Evolutionary conservation across 257 asterid genomes (phyloP).

Genomic region (Salvia splendens): DNA sequence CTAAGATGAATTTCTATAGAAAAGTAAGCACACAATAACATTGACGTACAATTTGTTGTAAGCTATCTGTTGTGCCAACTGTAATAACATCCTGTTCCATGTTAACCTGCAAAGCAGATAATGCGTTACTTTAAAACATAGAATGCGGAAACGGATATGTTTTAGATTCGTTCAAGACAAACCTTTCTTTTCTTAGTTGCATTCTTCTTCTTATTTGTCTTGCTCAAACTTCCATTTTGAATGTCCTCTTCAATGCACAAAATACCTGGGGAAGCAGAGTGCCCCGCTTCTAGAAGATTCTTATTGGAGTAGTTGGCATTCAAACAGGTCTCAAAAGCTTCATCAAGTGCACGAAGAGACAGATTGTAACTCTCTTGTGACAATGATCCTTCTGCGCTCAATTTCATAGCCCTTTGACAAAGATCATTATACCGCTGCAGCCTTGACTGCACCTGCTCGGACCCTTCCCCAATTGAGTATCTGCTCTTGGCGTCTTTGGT

Average conservation of each 20-base stretch:
- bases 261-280: constrained; percentile 70
- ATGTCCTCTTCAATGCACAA: constrained; percentile 78
- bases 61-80: constrained; percentile 66
- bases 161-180: constrained; percentile 26
- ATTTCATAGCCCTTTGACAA: constrained; percentile 69
- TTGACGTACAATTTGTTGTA: constrained; percentile 82
- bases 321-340: constrained; percentile 75
- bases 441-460: constrained; percentile 75
- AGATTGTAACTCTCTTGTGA: constrained; percentile 76
- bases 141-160: neutral
- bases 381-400: constrained; percentile 94
- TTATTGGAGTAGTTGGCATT: constrained; percentile 65
- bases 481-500: constrained; percentile 78
- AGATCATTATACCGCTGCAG: constrained; percentile 77
- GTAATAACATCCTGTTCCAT: constrained; percentile 67
- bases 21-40: constrained; percentile 1
- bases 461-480: constrained; percentile 48
- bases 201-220: constrained; percentile 78
- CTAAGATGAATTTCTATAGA: neutral
- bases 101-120: constrained; percentile 56
- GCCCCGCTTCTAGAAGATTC: constrained; percentile 70
- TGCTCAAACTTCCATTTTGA: constrained; percentile 72
- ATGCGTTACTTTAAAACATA: constrained; percentile 5
- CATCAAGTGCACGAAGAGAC: constrained; percentile 71
- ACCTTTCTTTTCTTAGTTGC: constrained; percentile 87